Evolutionary conservation across 164 flowering plant species (phyloP), one percentile per base, ranked within the genome.

Genomic region (Magnolia sinica): DNA sequence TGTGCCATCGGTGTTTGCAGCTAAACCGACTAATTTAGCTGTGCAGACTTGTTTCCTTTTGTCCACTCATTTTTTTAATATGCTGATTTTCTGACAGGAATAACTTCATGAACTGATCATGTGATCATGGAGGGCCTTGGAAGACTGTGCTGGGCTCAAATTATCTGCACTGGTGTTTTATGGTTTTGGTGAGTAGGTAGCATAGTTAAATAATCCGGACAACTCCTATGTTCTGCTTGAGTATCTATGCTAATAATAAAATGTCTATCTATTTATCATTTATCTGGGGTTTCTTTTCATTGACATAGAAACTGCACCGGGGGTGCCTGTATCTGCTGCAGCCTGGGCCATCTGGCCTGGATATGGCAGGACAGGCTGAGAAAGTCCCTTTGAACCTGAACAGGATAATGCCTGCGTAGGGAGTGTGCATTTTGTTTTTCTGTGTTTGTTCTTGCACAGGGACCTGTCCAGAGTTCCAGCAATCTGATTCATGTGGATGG

Each of bases 391-490:
- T 61, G 96, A 89, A 95, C 96, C 97, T 92, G 97, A 92, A 87
- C 98, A 89, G 98, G 98, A 79, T 92, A 90, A 95, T 95, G 84
- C 98, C 98, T 92, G 98, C 98, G 97, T 87, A 95, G 98, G 98
- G 97, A 95, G 98, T 77, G 97, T 95, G 98, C 97, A 68, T 76
- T 81, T 89, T 76, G 79, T 77, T 85, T 82, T 77, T 74, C 80
- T 72, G 76, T 83, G 82, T 85, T 68, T 84, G 74, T 83, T 83
- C 81, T 77, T 91, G 80, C 81, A 83, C 92, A 89, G 79, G 78
- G 80, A 64, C 72, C 78, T 78, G 37, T 78, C 79, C 70, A 70
- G 81, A 73, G 81, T 75, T 78, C 59, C 79, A 82, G 82, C 72
- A 75, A 78, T 80, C 78, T 85, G 81, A 69, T 85, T 81, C 84